These are phyloP conservation scores for Dendrocalamus latiflorus DNA, from an alignment of 202 grass and related monocot genomes.

Conservation along the genomic window DNA sequence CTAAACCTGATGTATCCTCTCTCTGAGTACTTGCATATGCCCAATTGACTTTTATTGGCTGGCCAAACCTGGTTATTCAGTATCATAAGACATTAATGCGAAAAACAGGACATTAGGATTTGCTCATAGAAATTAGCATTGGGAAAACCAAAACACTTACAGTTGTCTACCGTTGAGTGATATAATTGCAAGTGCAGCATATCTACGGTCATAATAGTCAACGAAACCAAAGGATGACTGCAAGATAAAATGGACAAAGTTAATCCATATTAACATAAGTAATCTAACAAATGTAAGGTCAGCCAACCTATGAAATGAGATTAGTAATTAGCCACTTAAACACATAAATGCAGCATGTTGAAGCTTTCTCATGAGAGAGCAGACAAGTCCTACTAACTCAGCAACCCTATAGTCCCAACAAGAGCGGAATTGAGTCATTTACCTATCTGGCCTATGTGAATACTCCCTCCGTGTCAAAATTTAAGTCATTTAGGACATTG, in stretches of 20 bases:
- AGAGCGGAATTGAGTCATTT: neutral
- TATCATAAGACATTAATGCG: too few species aligned
- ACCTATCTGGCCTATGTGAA: neutral
- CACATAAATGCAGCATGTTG: neutral
- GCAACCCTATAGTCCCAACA: neutral
- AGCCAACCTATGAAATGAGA: too few species aligned
- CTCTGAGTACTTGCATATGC: too few species aligned
- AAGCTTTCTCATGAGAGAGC: slow-evolving; percentile 1
- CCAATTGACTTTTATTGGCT: too few species aligned
- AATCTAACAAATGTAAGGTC: slow-evolving; percentile 4
- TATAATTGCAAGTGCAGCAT: slow-evolving; percentile 75
- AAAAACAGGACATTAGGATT: too few species aligned
- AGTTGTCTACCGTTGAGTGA: slow-evolving; percentile 79
- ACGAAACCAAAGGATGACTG: slow-evolving; percentile 96
- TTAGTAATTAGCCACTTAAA: too few species aligned
- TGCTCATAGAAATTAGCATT: too few species aligned
- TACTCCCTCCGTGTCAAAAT: too few species aligned
- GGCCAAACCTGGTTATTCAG: too few species aligned
- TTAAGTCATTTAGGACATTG: too few species aligned
- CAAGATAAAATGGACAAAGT: slow-evolving; percentile 17
- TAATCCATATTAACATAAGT: neutral
- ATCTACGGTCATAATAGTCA: too few species aligned
- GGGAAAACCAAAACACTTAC: slow-evolving; percentile 45
- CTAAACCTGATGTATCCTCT: too few species aligned
- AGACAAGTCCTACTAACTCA: neutral